phyloP scores from a whole-genome alignment of 768 basidiomycete species.

The Macrolepiota albuminosa region DNA sequence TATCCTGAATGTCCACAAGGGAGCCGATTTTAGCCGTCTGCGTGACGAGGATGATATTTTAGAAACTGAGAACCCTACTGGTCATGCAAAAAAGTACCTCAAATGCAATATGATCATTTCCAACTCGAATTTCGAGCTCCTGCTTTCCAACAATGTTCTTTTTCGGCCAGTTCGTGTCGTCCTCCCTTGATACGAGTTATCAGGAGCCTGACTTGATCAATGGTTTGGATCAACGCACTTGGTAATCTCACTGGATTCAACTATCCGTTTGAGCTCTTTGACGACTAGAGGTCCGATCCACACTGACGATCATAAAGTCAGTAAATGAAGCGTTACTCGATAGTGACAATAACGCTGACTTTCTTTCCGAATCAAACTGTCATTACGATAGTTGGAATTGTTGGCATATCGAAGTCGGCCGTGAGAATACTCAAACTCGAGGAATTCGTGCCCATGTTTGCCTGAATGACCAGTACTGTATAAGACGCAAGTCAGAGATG shows the following conservation, averaged over 20 bases:
- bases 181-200: conserved; percentile 61
- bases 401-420: conserved; percentile 96
- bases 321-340: neutral
- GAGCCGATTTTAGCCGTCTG: conserved; percentile 99
- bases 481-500: neutral
- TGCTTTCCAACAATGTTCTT: conserved; percentile 99
- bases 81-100: conserved; percentile 50
- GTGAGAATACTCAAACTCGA: conserved; percentile 98
- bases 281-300: conserved; percentile 90
- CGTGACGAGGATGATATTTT: neutral
- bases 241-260: conserved; percentile 89
- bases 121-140: conserved; percentile 91
- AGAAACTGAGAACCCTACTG: neutral
- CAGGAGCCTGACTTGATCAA: neutral
- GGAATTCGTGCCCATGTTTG: conserved; percentile 95
- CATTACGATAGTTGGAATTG: conserved; percentile 99
- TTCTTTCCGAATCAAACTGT: conserved; percentile 97
- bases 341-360: conserved; percentile 49
- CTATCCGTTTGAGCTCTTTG: conserved; percentile 91
- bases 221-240: conserved; percentile 51
- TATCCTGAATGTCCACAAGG: conserved; percentile 93
- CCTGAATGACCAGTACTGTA: conserved; percentile 95
- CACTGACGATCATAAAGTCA: conserved; percentile 51
- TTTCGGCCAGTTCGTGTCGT: conserved; percentile 98
- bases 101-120: conserved; percentile 94